Conservation (phyloP, 2,329 filamentous ascomycete species). For the Fusarium lateritium region DNA sequence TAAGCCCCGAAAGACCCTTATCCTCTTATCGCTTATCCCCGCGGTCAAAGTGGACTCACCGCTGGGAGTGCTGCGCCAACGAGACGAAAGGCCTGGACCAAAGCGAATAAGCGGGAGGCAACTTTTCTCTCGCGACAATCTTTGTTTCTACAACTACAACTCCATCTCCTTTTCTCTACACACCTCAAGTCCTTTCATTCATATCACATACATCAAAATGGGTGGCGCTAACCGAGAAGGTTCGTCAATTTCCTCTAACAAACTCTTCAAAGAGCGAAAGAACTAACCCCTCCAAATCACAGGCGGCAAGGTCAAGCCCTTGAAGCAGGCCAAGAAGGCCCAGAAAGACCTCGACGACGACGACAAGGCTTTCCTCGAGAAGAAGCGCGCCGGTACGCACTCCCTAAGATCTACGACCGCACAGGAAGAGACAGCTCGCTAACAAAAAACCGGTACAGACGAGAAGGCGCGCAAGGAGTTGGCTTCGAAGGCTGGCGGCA, state of each 20-base stretch:
- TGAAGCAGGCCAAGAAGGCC: conserved; percentile 91
- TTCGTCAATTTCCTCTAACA: conserved; percentile 34
- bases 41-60: conserved; percentile 35
- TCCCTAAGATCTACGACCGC: not conserved
- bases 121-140: conserved; percentile 46
- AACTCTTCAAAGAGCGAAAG: not conserved
- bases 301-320: conserved; percentile 88
- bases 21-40: conserved; percentile 43
- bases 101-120: conserved; percentile 44
- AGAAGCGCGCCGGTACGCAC: conserved; percentile 84
- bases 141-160: conserved; percentile 33
- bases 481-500: conserved; percentile 85
- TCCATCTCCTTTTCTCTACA: conserved; percentile 23
- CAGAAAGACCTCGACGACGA: conserved; percentile 89
- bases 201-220: conserved; percentile 50
- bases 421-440: conserved; percentile 13
- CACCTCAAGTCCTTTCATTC: conserved; percentile 22
- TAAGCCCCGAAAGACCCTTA: conserved; percentile 46
- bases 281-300: conserved; percentile 45
- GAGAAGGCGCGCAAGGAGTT: conserved; percentile 89
- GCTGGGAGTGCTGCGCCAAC: conserved; percentile 18
- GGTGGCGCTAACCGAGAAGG: conserved; percentile 59
- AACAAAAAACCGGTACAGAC: conserved; percentile 65
- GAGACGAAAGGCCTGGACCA: conserved; percentile 33
- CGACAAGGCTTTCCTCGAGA: conserved; percentile 85